Evolutionary conservation across 345 rosid genomes (phyloP).

Genomic region (Rhodamnia argentea): DNA sequence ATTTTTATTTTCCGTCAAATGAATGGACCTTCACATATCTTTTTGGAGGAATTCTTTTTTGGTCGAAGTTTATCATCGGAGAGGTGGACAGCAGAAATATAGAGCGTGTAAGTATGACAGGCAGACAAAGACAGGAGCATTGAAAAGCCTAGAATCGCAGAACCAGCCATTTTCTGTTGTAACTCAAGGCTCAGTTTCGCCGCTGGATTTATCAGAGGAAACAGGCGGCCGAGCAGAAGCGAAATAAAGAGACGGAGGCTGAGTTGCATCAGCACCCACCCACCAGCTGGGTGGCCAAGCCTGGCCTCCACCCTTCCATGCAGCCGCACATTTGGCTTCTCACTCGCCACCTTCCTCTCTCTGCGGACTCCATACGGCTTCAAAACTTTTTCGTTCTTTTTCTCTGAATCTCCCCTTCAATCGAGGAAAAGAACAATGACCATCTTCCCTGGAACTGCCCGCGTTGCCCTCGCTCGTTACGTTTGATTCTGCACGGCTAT

Average conservation of each 20-base stretch:
- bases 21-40: no score
- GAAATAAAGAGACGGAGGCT: not conserved
- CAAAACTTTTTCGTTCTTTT: not conserved
- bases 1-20: no score
- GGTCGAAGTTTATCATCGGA: not conserved
- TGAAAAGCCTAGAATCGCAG: not conserved
- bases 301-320: not conserved
- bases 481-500: not conserved
- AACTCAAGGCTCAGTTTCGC: not conserved
- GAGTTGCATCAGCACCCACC: not conserved
- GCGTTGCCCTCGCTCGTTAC: not conserved
- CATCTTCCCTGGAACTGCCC: not conserved
- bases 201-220: not conserved
- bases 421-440: not conserved
- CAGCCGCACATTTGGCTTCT: not conserved
- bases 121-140: not conserved
- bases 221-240: not conserved
- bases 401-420: not conserved
- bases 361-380: not conserved
- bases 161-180: not conserved
- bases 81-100: not conserved
- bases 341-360: not conserved
- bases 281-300: not conserved
- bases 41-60: no score
- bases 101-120: not conserved